Percentiles rank a stretch among this genome's conserved stretches.
These are phyloP conservation scores for Suillus cothurnatus DNA, from an alignment of 768 basidiomycete genomes.

Conservation along the genomic window DNA sequence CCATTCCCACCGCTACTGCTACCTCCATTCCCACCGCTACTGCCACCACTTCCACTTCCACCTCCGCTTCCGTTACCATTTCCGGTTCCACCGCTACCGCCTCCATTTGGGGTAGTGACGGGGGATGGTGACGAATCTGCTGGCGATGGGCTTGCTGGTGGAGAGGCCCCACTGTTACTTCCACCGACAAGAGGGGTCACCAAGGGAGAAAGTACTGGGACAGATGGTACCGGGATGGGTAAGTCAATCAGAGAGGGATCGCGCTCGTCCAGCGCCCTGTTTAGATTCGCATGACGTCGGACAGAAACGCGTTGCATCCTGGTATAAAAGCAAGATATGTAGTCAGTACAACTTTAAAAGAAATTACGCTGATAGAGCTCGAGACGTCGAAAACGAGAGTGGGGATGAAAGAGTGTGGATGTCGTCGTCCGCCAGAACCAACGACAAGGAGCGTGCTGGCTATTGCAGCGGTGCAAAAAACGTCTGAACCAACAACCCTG, in stretches of 20 bases:
- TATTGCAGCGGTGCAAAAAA: not conserved
- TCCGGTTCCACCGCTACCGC: conserved; percentile 6
- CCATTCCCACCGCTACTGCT: not conserved
- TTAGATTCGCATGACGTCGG: conserved; percentile 17
- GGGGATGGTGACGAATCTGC: conserved; percentile 3
- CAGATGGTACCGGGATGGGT: conserved; percentile 40
- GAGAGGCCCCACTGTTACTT: not conserved
- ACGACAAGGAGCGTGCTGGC: conserved; percentile 2
- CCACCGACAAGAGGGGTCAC: conserved; percentile 37
- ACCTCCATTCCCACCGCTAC: not conserved
- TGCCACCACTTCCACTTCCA: not conserved
- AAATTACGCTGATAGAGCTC: not conserved
- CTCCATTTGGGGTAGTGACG: conserved; percentile 3
- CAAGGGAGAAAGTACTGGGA: conserved; percentile 44
- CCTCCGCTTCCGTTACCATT: conserved; percentile 1
- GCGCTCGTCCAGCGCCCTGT: conserved; percentile 35
- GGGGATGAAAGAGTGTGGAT: conserved; percentile 22
- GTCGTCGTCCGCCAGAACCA: conserved; percentile 17
- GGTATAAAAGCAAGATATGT: conserved; percentile 9
- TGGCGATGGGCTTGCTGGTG: conserved; percentile 5
- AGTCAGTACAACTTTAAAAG: conserved; percentile 1
- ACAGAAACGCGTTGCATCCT: conserved; percentile 18
- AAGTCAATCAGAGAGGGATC: conserved; percentile 42
- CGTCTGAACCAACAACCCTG: not conserved
- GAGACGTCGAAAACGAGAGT: conserved; percentile 20